A percentile compares a stretch with the other conserved stretches of the same genome.
These are phyloP conservation scores for Nemania sp. DNA, from an alignment of 2,329 filamentous ascomycete species.

Conservation along the genomic window DNA sequence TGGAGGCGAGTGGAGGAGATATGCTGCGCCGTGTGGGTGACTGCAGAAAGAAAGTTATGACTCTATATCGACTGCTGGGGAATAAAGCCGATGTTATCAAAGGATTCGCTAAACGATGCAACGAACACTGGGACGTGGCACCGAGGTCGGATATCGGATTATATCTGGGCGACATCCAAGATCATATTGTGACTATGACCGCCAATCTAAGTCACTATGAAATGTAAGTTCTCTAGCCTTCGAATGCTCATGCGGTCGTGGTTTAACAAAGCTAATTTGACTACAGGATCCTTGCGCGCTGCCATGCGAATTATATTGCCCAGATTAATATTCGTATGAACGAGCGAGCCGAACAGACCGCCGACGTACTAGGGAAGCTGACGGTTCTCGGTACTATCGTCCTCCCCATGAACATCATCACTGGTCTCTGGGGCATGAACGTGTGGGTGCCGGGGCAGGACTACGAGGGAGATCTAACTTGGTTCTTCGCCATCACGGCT, in stretches of 20 bases:
- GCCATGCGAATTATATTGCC: slow-evolving; percentile 96
- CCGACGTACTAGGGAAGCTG: slow-evolving; percentile 90
- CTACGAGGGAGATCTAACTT: slow-evolving; percentile 70
- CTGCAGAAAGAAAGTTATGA: slow-evolving; percentile 97
- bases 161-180: slow-evolving; percentile 96
- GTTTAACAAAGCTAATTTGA: slow-evolving; percentile 5
- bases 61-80: slow-evolving; percentile 85
- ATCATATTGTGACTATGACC: slow-evolving; percentile 99
- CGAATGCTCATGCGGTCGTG: background rate
- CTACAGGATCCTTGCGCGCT: slow-evolving; percentile 80
- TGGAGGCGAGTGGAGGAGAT: slow-evolving; percentile 65
- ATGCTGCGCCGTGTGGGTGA: slow-evolving; percentile 94
- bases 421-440: slow-evolving; percentile 99
- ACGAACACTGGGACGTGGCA: slow-evolving; percentile 96
- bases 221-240: slow-evolving; percentile 62
- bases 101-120: slow-evolving; percentile 96
- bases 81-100: slow-evolving; percentile 99
- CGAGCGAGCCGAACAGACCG: slow-evolving; percentile 92
- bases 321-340: slow-evolving; percentile 99
- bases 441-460: slow-evolving; percentile 93
- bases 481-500: slow-evolving; percentile 76
- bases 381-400: slow-evolving; percentile 97
- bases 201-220: slow-evolving; percentile 95
- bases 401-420: slow-evolving; percentile 98
- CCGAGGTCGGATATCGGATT: slow-evolving; percentile 95